Percentiles rank a stretch among this genome's conserved stretches.
Conservation (phyloP, 2,329 filamentous ascomycete genomes). For the Epichloe baconii region DNA sequence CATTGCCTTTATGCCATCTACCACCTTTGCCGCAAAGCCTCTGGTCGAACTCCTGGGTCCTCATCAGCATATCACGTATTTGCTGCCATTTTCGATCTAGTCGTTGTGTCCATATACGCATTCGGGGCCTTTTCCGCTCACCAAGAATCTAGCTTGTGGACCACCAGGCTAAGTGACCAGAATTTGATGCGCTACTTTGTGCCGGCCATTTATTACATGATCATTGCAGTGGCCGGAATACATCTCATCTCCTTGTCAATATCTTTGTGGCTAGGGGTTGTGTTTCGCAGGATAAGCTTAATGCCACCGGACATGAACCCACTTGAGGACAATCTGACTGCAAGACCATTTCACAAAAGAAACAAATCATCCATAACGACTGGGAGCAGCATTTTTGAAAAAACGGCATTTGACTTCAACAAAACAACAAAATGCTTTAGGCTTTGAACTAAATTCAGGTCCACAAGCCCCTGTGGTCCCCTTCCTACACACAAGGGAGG, state of each 20-base stretch:
- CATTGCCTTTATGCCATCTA: conserved; percentile 69
- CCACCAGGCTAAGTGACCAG: conserved; percentile 49
- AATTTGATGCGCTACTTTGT: conserved; percentile 46
- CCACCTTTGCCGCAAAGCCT: conserved; percentile 60
- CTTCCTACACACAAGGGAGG: conserved; percentile 65
- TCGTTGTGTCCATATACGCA: conserved; percentile 40
- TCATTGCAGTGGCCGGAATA: conserved; percentile 49
- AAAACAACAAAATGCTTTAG: conserved; percentile 24
- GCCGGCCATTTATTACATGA: conserved; percentile 53
- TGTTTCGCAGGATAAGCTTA: conserved; percentile 69
- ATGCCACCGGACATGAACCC: conserved; percentile 95
- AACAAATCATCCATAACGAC: conserved; percentile 49
- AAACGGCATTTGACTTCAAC: conserved; percentile 44
- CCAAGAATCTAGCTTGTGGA: conserved; percentile 43
- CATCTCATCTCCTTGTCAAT: conserved; percentile 59
- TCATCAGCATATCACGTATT: conserved; percentile 86
- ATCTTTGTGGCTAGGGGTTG: conserved; percentile 60
- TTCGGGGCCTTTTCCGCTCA: conserved; percentile 37
- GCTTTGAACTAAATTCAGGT: conserved; percentile 31
- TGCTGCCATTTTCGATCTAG: conserved; percentile 56
- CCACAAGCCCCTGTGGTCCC: conserved; percentile 47
- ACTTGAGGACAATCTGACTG: conserved; percentile 72
- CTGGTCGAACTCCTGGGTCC: conserved; percentile 60
- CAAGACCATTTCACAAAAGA: conserved; percentile 57
- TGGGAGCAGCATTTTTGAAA: conserved; percentile 31